phyloP scores from a whole-genome alignment of 495 filamentous ascomycete genomes.

The Extremus antarcticus region DNA sequence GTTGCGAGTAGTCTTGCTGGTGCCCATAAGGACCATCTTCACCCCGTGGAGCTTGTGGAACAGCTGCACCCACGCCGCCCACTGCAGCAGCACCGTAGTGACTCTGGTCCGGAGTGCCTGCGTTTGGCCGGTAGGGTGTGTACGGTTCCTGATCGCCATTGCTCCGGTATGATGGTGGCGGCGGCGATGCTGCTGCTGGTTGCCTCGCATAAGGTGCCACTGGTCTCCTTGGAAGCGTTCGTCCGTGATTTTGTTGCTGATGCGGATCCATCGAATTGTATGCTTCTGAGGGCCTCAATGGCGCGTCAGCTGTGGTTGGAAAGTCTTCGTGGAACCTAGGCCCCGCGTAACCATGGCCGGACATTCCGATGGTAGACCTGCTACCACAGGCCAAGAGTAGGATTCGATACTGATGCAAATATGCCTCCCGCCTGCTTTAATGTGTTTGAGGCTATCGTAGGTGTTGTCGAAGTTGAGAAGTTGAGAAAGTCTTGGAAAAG shows the following conservation, averaged over 20 bases:
- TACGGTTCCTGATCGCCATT: neutral
- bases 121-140: constrained; percentile 23
- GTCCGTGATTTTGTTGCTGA: neutral
- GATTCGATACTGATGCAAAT: too few species aligned
- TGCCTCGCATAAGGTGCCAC: neutral
- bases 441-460: too few species aligned
- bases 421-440: too few species aligned
- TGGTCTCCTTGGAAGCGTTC: neutral
- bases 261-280: neutral
- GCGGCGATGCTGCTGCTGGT: constrained; percentile 1
- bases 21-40: neutral
- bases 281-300: neutral
- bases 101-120: constrained; percentile 57
- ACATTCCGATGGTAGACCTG: too few species aligned
- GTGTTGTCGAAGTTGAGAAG: too few species aligned
- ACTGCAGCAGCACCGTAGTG: constrained; percentile 50
- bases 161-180: constrained; percentile 7
- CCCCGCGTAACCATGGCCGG: too few species aligned
- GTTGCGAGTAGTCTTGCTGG: neutral
- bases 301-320: too few species aligned
- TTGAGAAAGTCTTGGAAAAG: too few species aligned
- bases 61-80: neutral
- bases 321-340: too few species aligned
- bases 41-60: neutral
- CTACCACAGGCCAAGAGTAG: too few species aligned